Evolutionary conservation across 345 rosid species (phyloP).

Genomic region (Hibiscus mutabilis): DNA sequence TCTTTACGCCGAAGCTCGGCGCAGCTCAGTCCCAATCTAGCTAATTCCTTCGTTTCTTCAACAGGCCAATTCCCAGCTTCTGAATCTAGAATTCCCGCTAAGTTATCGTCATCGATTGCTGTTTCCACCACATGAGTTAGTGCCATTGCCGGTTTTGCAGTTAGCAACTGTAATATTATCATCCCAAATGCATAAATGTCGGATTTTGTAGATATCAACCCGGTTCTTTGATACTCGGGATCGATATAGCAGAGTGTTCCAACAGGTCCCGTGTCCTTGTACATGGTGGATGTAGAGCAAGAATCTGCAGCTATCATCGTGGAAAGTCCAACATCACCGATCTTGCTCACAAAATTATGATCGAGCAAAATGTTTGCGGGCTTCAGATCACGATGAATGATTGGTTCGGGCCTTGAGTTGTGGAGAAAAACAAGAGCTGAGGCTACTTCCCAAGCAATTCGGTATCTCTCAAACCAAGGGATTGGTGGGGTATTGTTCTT

Average conservation of each 20-base stretch:
- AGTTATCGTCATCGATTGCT: conserved; percentile 36
- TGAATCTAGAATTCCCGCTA: conserved; percentile 50
- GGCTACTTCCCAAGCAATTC: conserved; percentile 88
- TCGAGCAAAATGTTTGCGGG: conserved; percentile 88
- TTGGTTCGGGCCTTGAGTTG: conserved; percentile 61
- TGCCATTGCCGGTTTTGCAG: conserved; percentile 71
- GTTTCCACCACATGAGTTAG: conserved; percentile 55
- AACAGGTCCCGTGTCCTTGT: conserved; percentile 55
- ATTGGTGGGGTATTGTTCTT: conserved; percentile 45
- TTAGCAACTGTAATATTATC: conserved; percentile 71
- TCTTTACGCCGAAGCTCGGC: conserved; percentile 71
- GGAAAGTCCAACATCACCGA: conserved; percentile 88
- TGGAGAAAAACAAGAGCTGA: conserved; percentile 80
- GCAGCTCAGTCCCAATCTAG: conserved; percentile 60
- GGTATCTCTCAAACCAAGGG: conserved; percentile 72
- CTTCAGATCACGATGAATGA: conserved; percentile 85
- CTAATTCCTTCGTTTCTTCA: conserved; percentile 65
- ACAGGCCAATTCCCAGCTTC: conserved; percentile 75
- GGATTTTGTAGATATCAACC: conserved; percentile 61
- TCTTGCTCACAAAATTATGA: conserved; percentile 73
- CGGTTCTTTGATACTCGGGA: conserved; percentile 86
- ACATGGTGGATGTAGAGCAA: conserved; percentile 23
- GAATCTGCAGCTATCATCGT: conserved; percentile 42
- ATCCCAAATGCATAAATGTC: conserved; percentile 86
- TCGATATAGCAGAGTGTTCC: conserved; percentile 86